Evolutionary conservation across 2,329 filamentous ascomycete genomes (phyloP), one percentile per base, ranked within the genome.

Genomic region (Cladosporium oxysporum): DNA sequence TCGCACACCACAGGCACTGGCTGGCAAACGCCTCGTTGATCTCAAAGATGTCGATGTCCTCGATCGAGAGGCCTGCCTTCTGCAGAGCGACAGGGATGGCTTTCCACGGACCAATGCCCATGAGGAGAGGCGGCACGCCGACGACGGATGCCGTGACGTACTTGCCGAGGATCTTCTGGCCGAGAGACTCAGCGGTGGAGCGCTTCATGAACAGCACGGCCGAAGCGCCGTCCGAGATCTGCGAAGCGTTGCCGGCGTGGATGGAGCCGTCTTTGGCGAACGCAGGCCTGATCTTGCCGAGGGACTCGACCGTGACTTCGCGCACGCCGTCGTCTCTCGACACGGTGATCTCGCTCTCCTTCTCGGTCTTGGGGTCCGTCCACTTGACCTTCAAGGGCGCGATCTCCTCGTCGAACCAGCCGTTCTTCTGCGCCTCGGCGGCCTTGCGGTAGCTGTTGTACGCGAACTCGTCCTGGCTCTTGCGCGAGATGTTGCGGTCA

Each of bases 1-100:
- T 91, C 69, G 91, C 88, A 79, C 93, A 97, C 91, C 91, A 98
- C 71, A 98, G 80, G 80, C 92, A 97, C 85, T 98, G 94, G 69
- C 88, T 91, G 35, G 95, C 95, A 79, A 99, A 99, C 1, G 95
- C 95, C 86, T 99, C 95, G 84, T 99, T 99, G 85, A 99, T 97
- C 87, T 99, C 95, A 76, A 87, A 98, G 76, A 98, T 94, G 78
- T 98, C 95, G 33, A 99, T 92, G 72, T 98, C 94, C 66, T 96
- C 90, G 80, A 90, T 92, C 77, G 83, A 84, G 73, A 99, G 88
- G 67, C 93, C 93, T 0, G 93, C 91, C 79, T 95, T 93, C 77
- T 91, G 86, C 65, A 97, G 89, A 4, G 92, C 93, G 77, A 93
- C 91, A 70, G 95, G 95, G 75, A 99, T 98, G 66, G 95, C 93